phyloP scores from a whole-genome alignment of 345 rosid species.

The Syzygium oleosum region DNA sequence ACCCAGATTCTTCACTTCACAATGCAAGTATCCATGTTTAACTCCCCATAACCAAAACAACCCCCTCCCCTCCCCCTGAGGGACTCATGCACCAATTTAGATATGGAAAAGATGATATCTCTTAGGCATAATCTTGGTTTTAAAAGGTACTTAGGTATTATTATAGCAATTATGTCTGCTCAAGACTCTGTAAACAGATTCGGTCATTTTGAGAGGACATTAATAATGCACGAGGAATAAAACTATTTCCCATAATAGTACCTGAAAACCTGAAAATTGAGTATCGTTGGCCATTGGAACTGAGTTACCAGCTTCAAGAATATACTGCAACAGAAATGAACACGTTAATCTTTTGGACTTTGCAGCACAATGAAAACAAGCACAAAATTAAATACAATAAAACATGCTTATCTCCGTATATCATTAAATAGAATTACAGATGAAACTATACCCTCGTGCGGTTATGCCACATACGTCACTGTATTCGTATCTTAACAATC shows the following conservation, averaged over 20 bases:
- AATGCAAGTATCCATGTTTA: not conserved
- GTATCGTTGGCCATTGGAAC: constrained; percentile 66
- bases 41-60: not conserved
- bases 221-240: not conserved
- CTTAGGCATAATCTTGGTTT: not conserved
- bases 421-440: not conserved
- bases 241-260: constrained; percentile 6
- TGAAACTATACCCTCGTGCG: not conserved
- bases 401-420: not conserved
- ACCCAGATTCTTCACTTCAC: not conserved
- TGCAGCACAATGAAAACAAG: not conserved
- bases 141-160: not conserved
- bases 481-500: not conserved
- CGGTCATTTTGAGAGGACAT: not conserved
- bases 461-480: not conserved
- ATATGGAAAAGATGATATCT: not conserved
- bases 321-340: constrained; percentile 16
- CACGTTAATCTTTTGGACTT: not conserved
- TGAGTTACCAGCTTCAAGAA: constrained; percentile 11
- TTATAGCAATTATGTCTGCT: not conserved
- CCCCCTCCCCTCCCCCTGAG: not conserved
- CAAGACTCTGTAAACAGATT: not conserved
- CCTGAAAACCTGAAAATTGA: constrained; percentile 66
- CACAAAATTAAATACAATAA: not conserved
- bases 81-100: not conserved